Conservation (phyloP, 2,329 filamentous ascomycete species). For the Cryphonectria nitschkei region DNA sequence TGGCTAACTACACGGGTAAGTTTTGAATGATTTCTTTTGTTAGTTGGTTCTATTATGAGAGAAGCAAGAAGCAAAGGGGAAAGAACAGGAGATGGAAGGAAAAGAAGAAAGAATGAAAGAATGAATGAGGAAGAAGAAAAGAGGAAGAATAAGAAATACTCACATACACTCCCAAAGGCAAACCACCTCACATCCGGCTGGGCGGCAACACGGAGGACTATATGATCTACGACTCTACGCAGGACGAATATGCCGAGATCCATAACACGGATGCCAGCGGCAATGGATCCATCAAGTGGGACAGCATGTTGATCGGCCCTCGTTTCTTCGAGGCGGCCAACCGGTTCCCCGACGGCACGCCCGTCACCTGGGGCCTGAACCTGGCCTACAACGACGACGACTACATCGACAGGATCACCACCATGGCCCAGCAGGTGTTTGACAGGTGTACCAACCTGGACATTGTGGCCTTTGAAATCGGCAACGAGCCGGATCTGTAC, state of each 20-base stretch:
- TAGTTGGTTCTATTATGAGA: too few relatives aligned
- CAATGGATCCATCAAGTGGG: slow-evolving; percentile 44
- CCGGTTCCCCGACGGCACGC: slow-evolving; percentile 52
- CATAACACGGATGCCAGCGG: slow-evolving; percentile 44
- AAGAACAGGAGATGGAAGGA: too few relatives aligned
- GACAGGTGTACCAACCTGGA: slow-evolving; percentile 32
- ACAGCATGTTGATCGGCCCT: slow-evolving; percentile 51
- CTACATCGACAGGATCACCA: slow-evolving; percentile 47
- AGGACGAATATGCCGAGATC: slow-evolving; percentile 42
- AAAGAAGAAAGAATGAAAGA: not conserved
- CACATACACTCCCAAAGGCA: slow-evolving; percentile 37
- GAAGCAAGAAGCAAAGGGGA: too few relatives aligned
- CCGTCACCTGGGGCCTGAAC: slow-evolving; percentile 54
- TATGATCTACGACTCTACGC: slow-evolving; percentile 47
- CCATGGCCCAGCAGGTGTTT: slow-evolving; percentile 40
- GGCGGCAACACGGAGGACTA: slow-evolving; percentile 57
- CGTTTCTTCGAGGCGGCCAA: slow-evolving; percentile 51
- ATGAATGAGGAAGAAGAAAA: not conserved
- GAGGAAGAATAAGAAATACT: not conserved
- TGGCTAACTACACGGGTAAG: slow-evolving; percentile 51
- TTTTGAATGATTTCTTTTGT: slow-evolving; percentile 42
- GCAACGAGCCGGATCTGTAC: slow-evolving; percentile 39
- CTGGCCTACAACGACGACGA: slow-evolving; percentile 50
- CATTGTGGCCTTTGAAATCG: slow-evolving; percentile 38
- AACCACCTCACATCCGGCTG: slow-evolving; percentile 51